Evolutionary conservation across 2,329 filamentous ascomycete genomes (phyloP).

Genomic region (Calonectria naviculata): DNA sequence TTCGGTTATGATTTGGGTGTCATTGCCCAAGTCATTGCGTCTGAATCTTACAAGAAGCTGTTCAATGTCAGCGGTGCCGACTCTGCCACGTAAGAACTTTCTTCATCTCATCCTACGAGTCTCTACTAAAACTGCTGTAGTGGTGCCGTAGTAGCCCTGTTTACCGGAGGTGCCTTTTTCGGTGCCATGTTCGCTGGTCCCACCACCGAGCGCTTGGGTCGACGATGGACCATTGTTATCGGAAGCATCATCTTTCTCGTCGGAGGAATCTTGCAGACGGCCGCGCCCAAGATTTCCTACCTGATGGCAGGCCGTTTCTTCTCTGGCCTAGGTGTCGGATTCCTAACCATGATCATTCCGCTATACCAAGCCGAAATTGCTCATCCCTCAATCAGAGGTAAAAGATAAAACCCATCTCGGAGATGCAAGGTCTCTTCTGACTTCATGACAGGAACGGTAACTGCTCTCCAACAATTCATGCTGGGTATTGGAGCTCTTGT

Average conservation of each 20-base stretch:
- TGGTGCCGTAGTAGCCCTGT: slow-evolving; percentile 23
- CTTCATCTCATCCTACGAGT: background rate
- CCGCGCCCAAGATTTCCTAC: slow-evolving; percentile 66
- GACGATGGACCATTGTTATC: slow-evolving; percentile 76
- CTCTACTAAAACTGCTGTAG: slow-evolving; percentile 1
- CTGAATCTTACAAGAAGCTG: slow-evolving; percentile 4
- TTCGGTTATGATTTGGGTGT: slow-evolving; percentile 67
- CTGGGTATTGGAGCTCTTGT: slow-evolving; percentile 78
- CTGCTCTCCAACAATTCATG: slow-evolving; percentile 84
- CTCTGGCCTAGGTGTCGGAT: slow-evolving; percentile 69
- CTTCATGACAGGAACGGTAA: slow-evolving; percentile 55
- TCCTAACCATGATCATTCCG: slow-evolving; percentile 54
- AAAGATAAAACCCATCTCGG: slow-evolving; percentile 45
- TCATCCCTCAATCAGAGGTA: slow-evolving; percentile 80
- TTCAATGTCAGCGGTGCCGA: slow-evolving; percentile 15
- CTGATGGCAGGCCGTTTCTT: slow-evolving; percentile 78
- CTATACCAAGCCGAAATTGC: slow-evolving; percentile 83
- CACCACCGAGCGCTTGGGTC: slow-evolving; percentile 67
- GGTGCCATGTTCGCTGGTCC: slow-evolving; percentile 17
- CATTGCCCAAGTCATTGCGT: slow-evolving; percentile 31
- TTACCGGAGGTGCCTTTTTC: slow-evolving; percentile 25
- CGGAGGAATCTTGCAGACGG: slow-evolving; percentile 79
- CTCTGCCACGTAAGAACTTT: slow-evolving; percentile 11
- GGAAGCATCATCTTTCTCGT: slow-evolving; percentile 77
- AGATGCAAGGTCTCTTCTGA: background rate